phyloP scores from a whole-genome alignment of 371 early-diverging fungal genomes.

The Dinochytrium kinnereticum region DNA sequence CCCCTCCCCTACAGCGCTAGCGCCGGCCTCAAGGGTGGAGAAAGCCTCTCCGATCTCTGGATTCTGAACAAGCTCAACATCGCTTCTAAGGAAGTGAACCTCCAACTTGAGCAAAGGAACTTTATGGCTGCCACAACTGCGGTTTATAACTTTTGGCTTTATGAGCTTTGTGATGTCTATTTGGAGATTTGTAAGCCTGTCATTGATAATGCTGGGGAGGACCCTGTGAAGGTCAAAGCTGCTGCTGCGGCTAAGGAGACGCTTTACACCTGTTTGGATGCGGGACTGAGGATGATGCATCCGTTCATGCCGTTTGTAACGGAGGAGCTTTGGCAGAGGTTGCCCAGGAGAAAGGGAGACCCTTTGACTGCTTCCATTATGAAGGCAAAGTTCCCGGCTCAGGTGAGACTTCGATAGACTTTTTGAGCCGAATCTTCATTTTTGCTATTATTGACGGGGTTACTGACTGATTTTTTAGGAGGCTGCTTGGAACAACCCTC shows the following conservation, averaged over 20 bases:
- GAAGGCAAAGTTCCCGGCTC: constrained; percentile 49
- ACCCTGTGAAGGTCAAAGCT: neutral
- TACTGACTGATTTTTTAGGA: neutral
- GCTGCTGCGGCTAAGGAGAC: constrained; percentile 55
- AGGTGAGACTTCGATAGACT: constrained; percentile 7
- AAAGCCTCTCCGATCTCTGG: constrained; percentile 92
- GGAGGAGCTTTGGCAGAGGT: constrained; percentile 97
- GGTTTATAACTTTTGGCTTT: constrained; percentile 94
- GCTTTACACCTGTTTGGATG: constrained; percentile 93
- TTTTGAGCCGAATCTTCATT: neutral
- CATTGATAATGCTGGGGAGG: constrained; percentile 65
- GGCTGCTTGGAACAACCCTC: constrained; percentile 44
- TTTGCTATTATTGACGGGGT: too few species aligned
- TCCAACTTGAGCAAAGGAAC: constrained; percentile 82
- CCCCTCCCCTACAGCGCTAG: constrained; percentile 42
- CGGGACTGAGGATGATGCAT: constrained; percentile 92
- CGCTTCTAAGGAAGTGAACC: constrained; percentile 78
- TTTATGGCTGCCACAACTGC: constrained; percentile 95
- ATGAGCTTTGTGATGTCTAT: constrained; percentile 98
- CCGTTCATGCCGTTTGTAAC: constrained; percentile 99
- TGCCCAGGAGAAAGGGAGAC: constrained; percentile 53
- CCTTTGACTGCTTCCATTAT: constrained; percentile 46
- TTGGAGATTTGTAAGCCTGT: constrained; percentile 94
- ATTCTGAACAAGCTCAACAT: constrained; percentile 89
- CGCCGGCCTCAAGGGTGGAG: constrained; percentile 68